These are phyloP conservation scores for Colletotrichum eleusines DNA, from an alignment of 2,329 filamentous ascomycete species.

Conservation along the genomic window DNA sequence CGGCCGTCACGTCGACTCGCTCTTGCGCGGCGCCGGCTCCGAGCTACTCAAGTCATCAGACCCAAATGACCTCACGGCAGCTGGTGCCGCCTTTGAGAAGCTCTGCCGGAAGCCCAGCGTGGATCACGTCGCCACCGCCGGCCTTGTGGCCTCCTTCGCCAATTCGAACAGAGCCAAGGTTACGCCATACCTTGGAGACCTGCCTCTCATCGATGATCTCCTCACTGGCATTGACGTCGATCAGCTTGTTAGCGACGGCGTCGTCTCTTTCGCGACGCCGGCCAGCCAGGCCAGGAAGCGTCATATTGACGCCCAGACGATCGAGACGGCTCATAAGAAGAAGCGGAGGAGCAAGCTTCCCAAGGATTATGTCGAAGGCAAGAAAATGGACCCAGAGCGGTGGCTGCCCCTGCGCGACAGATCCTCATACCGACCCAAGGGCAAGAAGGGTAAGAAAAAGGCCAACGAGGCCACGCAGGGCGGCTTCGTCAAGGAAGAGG, in stretches of 20 bases:
- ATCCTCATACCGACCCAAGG: constrained; percentile 89
- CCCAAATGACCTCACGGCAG: constrained; percentile 74
- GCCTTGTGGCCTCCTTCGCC: constrained; percentile 86
- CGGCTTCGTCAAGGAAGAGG: constrained; percentile 81
- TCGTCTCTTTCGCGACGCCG: constrained; percentile 63
- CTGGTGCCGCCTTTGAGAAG: constrained; percentile 82
- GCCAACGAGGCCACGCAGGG: constrained; percentile 85
- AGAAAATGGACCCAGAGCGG: constrained; percentile 87
- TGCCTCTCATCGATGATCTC: constrained; percentile 73
- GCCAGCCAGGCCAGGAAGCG: constrained; percentile 62
- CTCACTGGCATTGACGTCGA: constrained; percentile 70
- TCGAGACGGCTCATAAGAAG: constrained; percentile 50
- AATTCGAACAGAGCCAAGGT: constrained; percentile 69
- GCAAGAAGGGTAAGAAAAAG: constrained; percentile 91
- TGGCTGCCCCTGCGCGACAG: constrained; percentile 94
- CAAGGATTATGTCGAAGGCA: constrained; percentile 80
- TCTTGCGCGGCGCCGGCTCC: constrained; percentile 85
- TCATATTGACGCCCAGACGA: constrained; percentile 45
- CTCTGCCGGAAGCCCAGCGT: constrained; percentile 74
- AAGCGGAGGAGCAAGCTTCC: constrained; percentile 74
- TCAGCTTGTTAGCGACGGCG: constrained; percentile 74
- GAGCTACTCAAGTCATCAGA: constrained; percentile 83
- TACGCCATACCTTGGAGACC: constrained; percentile 64
- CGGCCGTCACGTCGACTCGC: constrained; percentile 62
- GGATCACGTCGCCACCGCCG: constrained; percentile 80